Base-by-base conservation (phyloP, 179 eudicot genomes). In the Silene noctiflora region DNA sequence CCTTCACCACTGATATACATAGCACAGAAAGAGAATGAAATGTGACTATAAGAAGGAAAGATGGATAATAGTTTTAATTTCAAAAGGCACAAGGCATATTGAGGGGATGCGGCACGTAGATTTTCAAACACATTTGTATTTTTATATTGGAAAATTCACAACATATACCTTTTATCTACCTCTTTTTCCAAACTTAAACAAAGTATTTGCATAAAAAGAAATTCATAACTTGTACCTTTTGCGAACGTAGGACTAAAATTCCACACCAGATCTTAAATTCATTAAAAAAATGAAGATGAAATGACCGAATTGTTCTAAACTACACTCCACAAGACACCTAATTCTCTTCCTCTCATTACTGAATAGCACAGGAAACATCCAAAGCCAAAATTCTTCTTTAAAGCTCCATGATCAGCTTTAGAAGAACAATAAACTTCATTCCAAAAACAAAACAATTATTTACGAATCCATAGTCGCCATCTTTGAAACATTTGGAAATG, bases 1-100 rank as follows among this genome's bases (percentile, higher is more conserved):
- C 99, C 99, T 87, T 96, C 99, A 73, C 98, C 88, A 82, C 99
- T 95, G 89, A 82, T 61, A 81, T 0, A 62, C n/a, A 4, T 4
- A 60, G 6, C 53, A 72, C 8, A 25, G 6, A 31, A 56, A 64
- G 55, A 25, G 33, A 71, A 53, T 46, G 25, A 17, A 22, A 4
- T 14, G 60, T 51, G 44, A 71, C 74, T 51, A 24, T 67, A 22
- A 51, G 44, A 21, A 17, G 61, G 27, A 33, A 4, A 33, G 27
- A 59, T 69, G 7, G 59, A 73, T 62, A 12, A 27, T 1, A 55
- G 0, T 55, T 44, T 16, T 55, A 55, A 19, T 55, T 55, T 55
- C 59, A 14, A 55, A 16, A 55, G 20, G 59, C 20, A 55, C 59
- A 13, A 55, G 20, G 20, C 20, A 46, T 1, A 16, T 6, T 8